Base-by-base conservation (phyloP, 495 filamentous ascomycete species). In the Talaromyces trachyspermus region DNA sequence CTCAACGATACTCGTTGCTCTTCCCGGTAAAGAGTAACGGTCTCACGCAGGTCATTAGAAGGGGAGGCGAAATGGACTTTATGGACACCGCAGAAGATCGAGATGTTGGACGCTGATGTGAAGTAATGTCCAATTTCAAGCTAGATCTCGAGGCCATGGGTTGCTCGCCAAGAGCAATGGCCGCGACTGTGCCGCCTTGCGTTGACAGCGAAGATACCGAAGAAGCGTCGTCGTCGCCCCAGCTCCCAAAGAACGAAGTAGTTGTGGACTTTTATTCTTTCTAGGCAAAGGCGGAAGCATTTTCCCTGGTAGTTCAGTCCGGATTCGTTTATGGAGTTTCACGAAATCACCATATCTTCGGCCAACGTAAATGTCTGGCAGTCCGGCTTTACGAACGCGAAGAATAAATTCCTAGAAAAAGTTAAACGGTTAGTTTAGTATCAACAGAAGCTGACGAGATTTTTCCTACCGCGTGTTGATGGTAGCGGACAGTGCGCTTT, bases 391-490 rank as follows among this genome's bases (percentile, higher is more conserved):
- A 64, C 86, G 88, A 8, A 95, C 85, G 6, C 90, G 78, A 40
- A 98, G 70, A 25, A 98, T 64, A 54, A 95, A 98, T 73, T 96
- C 89, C 89, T 91, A 49, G 2, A 12, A 18, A 44, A 3, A 18
- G 19, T 35, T 9, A 43, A 25, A n/a, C 11, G 2, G 35, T 23
- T 10, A 48, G 25, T 17, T 29, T 46, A 17, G n/a, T n/a, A 12
- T n/a, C 36, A 27, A 7, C 9, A 25, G 41, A 64, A n/a, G n/a
- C n/a, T n/a, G n/a, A n/a, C n/a, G n/a, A n/a, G n/a, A n/a, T n/a
- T n/a, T n/a, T n/a, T n/a, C 83, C 63, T 70, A 95, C 89, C 45
- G 92, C 88, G 72, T 98, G 94, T 56, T 86, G 84, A 63, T 95
- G 94, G 55, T 91, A 81, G 41, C 92, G 72, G 24, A 97, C 78